Evolutionary conservation across 2,329 filamentous ascomycete genomes (phyloP), one percentile per base, ranked within the genome.

Genomic region (Ophiosphaerella herpotricha): DNA sequence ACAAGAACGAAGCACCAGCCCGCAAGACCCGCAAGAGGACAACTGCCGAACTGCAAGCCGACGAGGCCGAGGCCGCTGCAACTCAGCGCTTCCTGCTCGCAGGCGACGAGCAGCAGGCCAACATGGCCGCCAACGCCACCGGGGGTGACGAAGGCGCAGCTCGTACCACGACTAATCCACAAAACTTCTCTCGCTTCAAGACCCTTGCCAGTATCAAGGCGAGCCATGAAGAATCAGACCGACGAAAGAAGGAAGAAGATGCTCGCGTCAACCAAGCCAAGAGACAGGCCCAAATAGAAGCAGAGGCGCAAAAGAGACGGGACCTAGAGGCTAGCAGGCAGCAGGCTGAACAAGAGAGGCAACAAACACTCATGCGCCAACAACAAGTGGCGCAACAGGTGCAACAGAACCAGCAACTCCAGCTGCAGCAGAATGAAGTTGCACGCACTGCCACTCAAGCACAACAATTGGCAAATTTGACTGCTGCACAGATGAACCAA

Each of bases 11-110:
- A 37, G 87, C 91, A 8, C 93, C 94, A 0, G 83, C 88, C 52
- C 91, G 91, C 3, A 97, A 96, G 79, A 87, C 87, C 7, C 82
- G 94, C 49, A 97, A 99, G 80, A 86, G 93, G 55, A 99, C 94
- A 0, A 87, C 95, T 14, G 94, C 94, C 7, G 93, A 99, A 70
- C 85, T 97, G 78, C 94, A 91, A 7, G 93, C 93, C 7, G 94
- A 99, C 67, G 92, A 99, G 75, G 93, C 94, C 1, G 82, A 91
- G 52, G 91, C 91, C 0, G 93, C 92, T 18, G 90, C 91, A 51
- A 86, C 91, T 57, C 92, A 99, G 74, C 85, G 91, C 39, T 95
- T 91, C 60, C 94, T 99, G 91, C 86, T 97, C 43, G 87, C 90
- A 18, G 85, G 92, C 74, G 94, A 99, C 66, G 93, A 97, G 63